Conservation (phyloP, 164 flowering plant genomes). For the Taxillus chinensis region DNA sequence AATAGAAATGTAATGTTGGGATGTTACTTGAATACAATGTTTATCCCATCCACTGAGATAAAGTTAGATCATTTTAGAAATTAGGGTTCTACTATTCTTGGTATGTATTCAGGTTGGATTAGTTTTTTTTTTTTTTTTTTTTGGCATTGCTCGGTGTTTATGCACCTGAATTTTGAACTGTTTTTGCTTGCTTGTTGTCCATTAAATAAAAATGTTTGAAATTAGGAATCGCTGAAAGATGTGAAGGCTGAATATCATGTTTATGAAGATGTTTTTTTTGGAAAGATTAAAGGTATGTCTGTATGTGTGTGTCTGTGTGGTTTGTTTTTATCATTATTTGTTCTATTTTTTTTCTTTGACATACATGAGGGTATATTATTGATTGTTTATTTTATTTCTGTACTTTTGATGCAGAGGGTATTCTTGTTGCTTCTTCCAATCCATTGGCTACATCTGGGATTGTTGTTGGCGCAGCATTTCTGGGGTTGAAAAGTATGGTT, state of each 20-base stretch:
- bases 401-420: constrained; percentile 38
- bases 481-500: constrained; percentile 50
- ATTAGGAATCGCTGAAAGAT: constrained; percentile 52
- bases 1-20: too few relatives aligned
- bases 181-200: too few relatives aligned
- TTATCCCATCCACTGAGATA: too few relatives aligned
- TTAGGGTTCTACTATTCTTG: too few relatives aligned
- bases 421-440: constrained; percentile 36
- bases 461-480: constrained; percentile 44
- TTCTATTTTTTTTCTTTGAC: not conserved
- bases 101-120: too few relatives aligned
- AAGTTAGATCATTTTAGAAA: too few relatives aligned
- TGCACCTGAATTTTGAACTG: too few relatives aligned
- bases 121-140: too few relatives aligned
- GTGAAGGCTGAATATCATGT: constrained; percentile 35
- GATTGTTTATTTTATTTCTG: not conserved
- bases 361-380: not conserved
- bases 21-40: too few relatives aligned
- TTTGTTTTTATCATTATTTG: not conserved
- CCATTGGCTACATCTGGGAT: constrained; percentile 45
- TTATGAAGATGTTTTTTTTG: constrained; percentile 50
- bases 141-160: too few relatives aligned
- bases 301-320: not conserved
- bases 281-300: constrained; percentile 63
- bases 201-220: not conserved